A percentile compares a stretch with the other conserved stretches of the same genome.
Evolutionary conservation across 805 yeast species (phyloP).

Genomic region (Isabelozyma gotoi): DNA sequence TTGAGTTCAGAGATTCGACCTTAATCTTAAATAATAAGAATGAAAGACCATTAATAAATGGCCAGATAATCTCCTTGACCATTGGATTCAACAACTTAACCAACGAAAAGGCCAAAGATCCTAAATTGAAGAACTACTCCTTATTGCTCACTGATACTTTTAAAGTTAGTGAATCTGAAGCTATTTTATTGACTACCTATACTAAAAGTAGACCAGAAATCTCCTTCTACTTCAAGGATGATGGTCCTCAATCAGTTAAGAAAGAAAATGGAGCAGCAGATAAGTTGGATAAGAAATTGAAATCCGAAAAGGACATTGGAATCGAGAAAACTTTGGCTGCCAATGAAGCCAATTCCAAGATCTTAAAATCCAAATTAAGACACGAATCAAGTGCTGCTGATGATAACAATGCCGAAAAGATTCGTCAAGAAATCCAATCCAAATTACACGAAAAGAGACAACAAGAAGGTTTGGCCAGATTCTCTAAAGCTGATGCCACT

Average conservation of each 20-base stretch:
- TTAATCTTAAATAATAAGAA: slow-evolving; percentile 72
- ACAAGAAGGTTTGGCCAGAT: slow-evolving; percentile 81
- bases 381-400: slow-evolving; percentile 71
- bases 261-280: slow-evolving; percentile 18
- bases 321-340: slow-evolving; percentile 28
- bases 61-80: slow-evolving; percentile 72
- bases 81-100: slow-evolving; percentile 71
- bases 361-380: slow-evolving; percentile 75
- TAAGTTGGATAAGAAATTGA: slow-evolving; percentile 22
- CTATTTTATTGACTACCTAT: slow-evolving; percentile 69
- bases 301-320: slow-evolving; percentile 39
- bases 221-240: slow-evolving; percentile 79
- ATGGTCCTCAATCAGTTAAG: slow-evolving; percentile 40
- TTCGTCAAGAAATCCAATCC: slow-evolving; percentile 78
- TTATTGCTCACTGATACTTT: slow-evolving; percentile 80
- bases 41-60: slow-evolving; percentile 64
- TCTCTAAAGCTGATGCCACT: slow-evolving; percentile 74
- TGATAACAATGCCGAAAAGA: slow-evolving; percentile 69
- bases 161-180: slow-evolving; percentile 61
- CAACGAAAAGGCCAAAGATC: slow-evolving; percentile 44
- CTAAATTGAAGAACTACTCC: slow-evolving; percentile 61
- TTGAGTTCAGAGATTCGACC: slow-evolving; percentile 82
- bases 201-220: slow-evolving; percentile 72
- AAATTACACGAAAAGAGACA: slow-evolving; percentile 83
- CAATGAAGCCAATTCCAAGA: slow-evolving; percentile 54